A percentile compares a stretch with the other conserved stretches of the same genome.
These are phyloP conservation scores for Rhizophora mangle DNA, from an alignment of 345 rosid species.

Conservation along the genomic window DNA sequence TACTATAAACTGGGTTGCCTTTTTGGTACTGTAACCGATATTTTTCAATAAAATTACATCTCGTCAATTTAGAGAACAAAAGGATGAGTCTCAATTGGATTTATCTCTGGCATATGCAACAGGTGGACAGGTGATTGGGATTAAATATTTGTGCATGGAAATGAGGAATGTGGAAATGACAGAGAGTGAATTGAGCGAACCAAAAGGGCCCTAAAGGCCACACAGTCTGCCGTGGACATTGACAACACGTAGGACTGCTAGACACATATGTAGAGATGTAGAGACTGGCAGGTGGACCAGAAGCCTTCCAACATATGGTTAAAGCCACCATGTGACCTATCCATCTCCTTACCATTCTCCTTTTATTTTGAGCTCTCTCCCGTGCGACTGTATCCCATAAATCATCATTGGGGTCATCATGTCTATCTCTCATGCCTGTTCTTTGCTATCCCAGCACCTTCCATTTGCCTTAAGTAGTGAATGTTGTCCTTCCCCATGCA, in stretches of 20 bases:
- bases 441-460: background rate
- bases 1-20: no score
- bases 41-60: no score
- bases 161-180: slow-evolving; percentile 22
- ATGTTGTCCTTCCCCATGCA: background rate
- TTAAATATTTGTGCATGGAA: slow-evolving; percentile 6
- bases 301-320: background rate
- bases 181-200: slow-evolving; percentile 9
- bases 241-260: slow-evolving; percentile 21
- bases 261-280: slow-evolving; percentile 13
- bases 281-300: slow-evolving; percentile 22
- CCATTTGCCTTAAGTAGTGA: background rate
- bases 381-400: background rate
- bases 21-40: no score
- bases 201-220: background rate
- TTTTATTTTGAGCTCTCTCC: background rate
- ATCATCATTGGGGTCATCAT: slow-evolving; percentile 20
- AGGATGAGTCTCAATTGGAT: slow-evolving; percentile 3
- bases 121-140: slow-evolving; percentile 16
- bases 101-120: background rate
- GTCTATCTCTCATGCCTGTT: slow-evolving; percentile 11
- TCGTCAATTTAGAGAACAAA: no score
- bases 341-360: background rate
- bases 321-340: slow-evolving; percentile 20
- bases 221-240: slow-evolving; percentile 17